Percentiles rank a stretch among this genome's conserved stretches.
These are phyloP conservation scores for Epichloe typhina DNA, from an alignment of 2,329 filamentous ascomycete species.

Conservation along the genomic window DNA sequence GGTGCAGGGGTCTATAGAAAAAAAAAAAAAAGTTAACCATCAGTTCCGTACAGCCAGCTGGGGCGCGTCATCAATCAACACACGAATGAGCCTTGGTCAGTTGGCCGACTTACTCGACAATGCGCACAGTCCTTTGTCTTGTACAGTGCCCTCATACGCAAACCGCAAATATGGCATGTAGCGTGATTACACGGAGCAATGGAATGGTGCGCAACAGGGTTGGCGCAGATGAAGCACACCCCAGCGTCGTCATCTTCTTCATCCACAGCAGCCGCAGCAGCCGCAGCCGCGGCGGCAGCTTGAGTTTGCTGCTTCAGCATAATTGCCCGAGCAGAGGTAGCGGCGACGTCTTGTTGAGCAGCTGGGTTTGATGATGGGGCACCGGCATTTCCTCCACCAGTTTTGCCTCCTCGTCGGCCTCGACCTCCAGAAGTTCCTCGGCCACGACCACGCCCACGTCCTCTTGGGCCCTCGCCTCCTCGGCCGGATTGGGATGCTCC, in stretches of 20 bases:
- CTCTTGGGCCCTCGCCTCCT: slow-evolving; percentile 23
- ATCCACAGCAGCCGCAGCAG: slow-evolving; percentile 14
- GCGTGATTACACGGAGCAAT: slow-evolving; percentile 91
- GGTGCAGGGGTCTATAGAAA: slow-evolving; percentile 45
- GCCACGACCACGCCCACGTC: slow-evolving; percentile 26
- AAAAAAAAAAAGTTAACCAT: not conserved
- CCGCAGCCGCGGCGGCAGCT: slow-evolving; percentile 11
- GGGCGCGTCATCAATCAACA: not conserved
- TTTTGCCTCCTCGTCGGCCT: slow-evolving; percentile 16
- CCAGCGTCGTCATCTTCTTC: slow-evolving; percentile 47
- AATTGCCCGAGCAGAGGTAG: slow-evolving; percentile 20
- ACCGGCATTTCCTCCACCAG: slow-evolving; percentile 8
- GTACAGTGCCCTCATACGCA: slow-evolving; percentile 85
- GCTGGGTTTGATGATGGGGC: slow-evolving; percentile 13
- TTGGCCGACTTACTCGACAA: slow-evolving; percentile 54
- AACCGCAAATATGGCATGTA: slow-evolving; percentile 89
- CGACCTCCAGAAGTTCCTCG: slow-evolving; percentile 1
- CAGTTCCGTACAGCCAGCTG: not conserved
- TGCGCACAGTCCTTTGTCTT: slow-evolving; percentile 96
- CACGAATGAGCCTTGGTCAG: not conserved
- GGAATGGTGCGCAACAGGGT: slow-evolving; percentile 72
- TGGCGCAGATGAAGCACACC: slow-evolving; percentile 96
- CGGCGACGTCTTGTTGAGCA: slow-evolving; percentile 19
- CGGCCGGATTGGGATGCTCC: slow-evolving; percentile 12
- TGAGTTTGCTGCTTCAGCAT: slow-evolving; percentile 8